Base-by-base conservation (phyloP, 495 filamentous ascomycete genomes). In the Penicillium steckii region DNA sequence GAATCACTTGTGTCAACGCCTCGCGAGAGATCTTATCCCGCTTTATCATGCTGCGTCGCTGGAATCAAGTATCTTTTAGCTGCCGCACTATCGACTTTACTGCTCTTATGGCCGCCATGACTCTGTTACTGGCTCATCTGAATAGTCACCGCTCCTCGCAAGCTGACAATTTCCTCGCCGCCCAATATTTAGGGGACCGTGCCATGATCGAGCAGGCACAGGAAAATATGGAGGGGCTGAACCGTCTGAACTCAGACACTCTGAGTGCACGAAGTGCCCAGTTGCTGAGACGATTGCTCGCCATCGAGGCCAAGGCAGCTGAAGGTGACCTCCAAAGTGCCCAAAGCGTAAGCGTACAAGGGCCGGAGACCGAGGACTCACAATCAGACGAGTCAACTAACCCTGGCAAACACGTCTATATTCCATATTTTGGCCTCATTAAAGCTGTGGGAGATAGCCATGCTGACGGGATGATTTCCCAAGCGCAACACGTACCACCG, bases 21-120 rank as follows among this genome's bases (percentile, higher is more conserved):
- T 60, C 74, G 3, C 62, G 76, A 8, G 70, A 74, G 45, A 66
- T 78, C 44, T 61, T 82, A 23, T 64, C 55, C 1, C 65, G 68
- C 23, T 82, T 72, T 44, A 62, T 64, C 37, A 32, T 57, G 24
- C 58, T 80, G 15, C 73, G 74, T 21, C 45, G 57, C 37, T 59
- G 54, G 7, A 66, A 65, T 33, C 56, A 54, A 3, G 59, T 53
- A 13, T 50, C 61, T 21, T 66, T 67, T 46, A 59, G 69, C 50
- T 80, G 77, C 62, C 76, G 78, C 40, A 58, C 73, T 2, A 51
- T 77, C 8, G 71, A 77, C 53, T 82, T 78, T 47, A 65, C 75
- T 51, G 76, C 61, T 8, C 76, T 82, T 52, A 76, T 70, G n/a
- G 71, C 72, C 0, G 67, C 74, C 3, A 67, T 78, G 4, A 56